Conservation (phyloP, 2,329 filamentous ascomycete species). For the Talaromyces sp. region DNA sequence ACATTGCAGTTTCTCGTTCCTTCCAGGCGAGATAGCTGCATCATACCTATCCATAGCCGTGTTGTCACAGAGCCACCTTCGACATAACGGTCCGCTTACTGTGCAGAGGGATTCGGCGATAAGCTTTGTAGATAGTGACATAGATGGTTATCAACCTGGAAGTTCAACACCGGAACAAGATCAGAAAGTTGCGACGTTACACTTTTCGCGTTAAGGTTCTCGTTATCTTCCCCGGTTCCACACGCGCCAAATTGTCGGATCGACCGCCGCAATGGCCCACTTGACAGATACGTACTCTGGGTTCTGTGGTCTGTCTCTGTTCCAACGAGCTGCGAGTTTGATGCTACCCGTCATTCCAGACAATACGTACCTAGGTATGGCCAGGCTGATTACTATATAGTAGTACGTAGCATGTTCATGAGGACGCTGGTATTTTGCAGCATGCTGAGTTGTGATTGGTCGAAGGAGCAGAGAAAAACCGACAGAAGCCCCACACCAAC, state of each 20-base stretch:
- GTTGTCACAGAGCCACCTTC: neutral
- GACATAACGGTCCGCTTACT: neutral
- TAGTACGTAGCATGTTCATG: too few species aligned
- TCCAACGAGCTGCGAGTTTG: neutral
- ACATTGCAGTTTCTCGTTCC: neutral
- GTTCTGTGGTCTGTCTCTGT: neutral
- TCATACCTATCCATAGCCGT: neutral
- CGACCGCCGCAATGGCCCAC: neutral
- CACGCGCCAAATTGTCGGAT: neutral
- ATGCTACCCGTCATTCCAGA: too few species aligned
- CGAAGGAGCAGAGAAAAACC: neutral
- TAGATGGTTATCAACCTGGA: neutral
- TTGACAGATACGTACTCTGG: neutral
- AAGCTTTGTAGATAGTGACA: neutral
- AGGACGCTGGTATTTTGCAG: neutral
- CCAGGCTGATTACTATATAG: neutral
- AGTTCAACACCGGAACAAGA: neutral
- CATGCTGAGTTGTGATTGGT: neutral
- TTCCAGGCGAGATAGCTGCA: neutral
- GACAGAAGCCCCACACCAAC: neutral
- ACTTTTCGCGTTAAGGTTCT: neutral
- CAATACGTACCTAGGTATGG: too few species aligned
- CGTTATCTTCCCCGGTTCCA: neutral
- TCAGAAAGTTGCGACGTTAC: conserved; percentile 4
- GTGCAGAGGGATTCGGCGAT: neutral